Evolutionary conservation across 805 yeast species (phyloP).

Genomic region (Wickerhamomyces hampshirensis): DNA sequence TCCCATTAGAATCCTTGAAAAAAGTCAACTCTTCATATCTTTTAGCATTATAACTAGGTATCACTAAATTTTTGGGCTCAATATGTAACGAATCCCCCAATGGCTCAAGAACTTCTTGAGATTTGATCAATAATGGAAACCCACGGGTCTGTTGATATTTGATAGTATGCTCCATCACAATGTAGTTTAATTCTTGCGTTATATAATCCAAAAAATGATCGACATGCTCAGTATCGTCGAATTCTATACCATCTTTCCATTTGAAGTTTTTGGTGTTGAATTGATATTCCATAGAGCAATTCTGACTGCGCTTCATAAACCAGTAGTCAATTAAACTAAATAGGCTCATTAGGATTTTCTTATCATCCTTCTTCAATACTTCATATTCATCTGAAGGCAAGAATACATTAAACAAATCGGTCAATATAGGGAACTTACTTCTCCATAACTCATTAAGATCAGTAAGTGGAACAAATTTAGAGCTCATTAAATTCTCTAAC

Average conservation of each 20-base stretch:
- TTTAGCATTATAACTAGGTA: constrained; percentile 13
- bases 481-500: constrained; percentile 10
- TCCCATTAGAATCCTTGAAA: constrained; percentile 8
- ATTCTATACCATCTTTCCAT: no score
- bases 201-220: constrained; percentile 5
- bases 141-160: constrained; percentile 2
- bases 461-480: constrained; percentile 8
- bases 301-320: constrained; percentile 11
- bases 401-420: constrained; percentile 13
- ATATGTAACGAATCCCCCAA: constrained; percentile 8
- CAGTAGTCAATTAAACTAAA: constrained; percentile 14
- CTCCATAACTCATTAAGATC: constrained; percentile 16
- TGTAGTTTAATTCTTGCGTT: constrained; percentile 9
- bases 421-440: constrained; percentile 12
- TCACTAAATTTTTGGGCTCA: constrained; percentile 5
- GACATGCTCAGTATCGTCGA: not conserved
- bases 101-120: constrained; percentile 3
- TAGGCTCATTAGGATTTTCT: constrained; percentile 6
- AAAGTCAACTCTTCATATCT: constrained; percentile 13
- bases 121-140: constrained; percentile 5
- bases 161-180: constrained; percentile 10
- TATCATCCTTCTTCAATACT: constrained; percentile 6
- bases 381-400: constrained; percentile 9
- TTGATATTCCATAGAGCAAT: constrained; percentile 11
- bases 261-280: constrained; percentile 1